A percentile compares a stretch with the other conserved stretches of the same genome.
These are phyloP conservation scores for Hamigera avellanea DNA, from an alignment of 495 filamentous ascomycete genomes.

Conservation along the genomic window DNA sequence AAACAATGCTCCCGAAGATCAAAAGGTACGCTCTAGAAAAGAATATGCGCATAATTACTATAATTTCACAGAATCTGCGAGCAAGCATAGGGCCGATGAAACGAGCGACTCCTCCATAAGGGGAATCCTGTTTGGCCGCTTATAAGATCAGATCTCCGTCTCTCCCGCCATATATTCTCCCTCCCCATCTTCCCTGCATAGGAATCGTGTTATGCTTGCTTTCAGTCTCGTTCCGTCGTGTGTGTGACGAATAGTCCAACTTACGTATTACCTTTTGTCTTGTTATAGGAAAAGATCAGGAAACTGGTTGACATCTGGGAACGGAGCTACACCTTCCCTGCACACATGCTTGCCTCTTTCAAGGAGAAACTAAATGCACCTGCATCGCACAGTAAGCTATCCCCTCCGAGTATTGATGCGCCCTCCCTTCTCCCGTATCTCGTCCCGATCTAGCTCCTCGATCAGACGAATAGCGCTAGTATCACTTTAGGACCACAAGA, in stretches of 20 bases:
- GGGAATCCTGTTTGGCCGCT: conserved; percentile 9
- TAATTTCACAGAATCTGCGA: conserved; percentile 17
- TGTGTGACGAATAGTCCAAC: conserved; percentile 29
- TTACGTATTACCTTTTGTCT: conserved; percentile 38
- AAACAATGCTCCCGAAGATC: conserved; percentile 76
- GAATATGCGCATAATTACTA: conserved; percentile 11
- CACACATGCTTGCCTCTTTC: conserved; percentile 69
- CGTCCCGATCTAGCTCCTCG: not conserved
- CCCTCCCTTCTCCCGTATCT: conserved; percentile 2
- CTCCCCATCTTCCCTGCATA: conserved; percentile 9
- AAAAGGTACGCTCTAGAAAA: conserved; percentile 81
- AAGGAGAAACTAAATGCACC: conserved; percentile 67
- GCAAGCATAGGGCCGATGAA: conserved; percentile 19
- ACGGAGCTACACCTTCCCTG: conserved; percentile 81
- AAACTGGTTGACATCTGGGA: conserved; percentile 98
- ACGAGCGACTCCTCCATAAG: conserved; percentile 4
- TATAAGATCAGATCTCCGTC: conserved; percentile 24
- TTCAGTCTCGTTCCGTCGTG: conserved; percentile 6
- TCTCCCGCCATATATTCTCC: conserved; percentile 18
- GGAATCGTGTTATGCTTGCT: conserved; percentile 6
- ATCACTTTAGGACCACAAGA: not conserved
- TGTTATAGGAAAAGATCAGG: conserved; percentile 80
- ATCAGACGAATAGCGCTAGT: conserved; percentile 1
- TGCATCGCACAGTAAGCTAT: conserved; percentile 52
- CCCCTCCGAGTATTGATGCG: not conserved